Evolutionary conservation across 768 basidiomycete genomes (phyloP).

Genomic region (Tulasnella sp.): DNA sequence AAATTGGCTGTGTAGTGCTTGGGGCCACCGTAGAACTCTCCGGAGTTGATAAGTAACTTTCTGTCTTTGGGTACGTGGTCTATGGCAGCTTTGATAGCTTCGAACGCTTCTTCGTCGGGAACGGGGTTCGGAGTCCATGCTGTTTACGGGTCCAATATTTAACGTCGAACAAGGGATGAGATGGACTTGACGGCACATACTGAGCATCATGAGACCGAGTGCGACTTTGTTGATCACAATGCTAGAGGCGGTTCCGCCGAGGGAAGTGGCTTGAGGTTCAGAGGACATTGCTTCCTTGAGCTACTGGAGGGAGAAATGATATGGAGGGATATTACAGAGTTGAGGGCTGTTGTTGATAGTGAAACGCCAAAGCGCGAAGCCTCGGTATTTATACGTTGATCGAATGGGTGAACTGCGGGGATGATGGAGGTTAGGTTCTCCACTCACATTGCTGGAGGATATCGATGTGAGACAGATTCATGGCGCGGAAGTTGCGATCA

Average conservation of each 20-base stretch:
- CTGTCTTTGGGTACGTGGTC: conserved; percentile 37
- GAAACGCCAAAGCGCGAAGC: no score
- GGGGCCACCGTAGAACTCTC: conserved; percentile 42
- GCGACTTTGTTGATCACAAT: conserved; percentile 26
- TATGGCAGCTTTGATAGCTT: conserved; percentile 51
- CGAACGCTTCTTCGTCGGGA: conserved; percentile 59
- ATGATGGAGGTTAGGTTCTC: not conserved
- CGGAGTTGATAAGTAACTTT: conserved; percentile 51
- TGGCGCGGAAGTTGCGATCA: no score
- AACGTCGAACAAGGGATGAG: no score
- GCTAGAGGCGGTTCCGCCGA: conserved; percentile 19
- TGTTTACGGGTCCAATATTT: conserved; percentile 31
- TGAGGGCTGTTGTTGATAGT: no score
- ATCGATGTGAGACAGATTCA: no score
- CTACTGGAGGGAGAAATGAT: not conserved
- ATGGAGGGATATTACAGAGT: no score
- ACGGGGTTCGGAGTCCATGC: conserved; percentile 46
- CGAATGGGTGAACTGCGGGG: not conserved
- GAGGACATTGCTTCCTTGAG: not conserved
- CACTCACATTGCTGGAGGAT: not conserved
- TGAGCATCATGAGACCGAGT: conserved; percentile 59
- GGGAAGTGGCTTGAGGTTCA: not conserved
- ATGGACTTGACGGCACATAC: conserved; percentile 31
- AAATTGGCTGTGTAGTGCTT: conserved; percentile 36
- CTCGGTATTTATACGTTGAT: no score